Conservation (phyloP, 2,329 filamentous ascomycete species). For the Cercospora sp. region DNA sequence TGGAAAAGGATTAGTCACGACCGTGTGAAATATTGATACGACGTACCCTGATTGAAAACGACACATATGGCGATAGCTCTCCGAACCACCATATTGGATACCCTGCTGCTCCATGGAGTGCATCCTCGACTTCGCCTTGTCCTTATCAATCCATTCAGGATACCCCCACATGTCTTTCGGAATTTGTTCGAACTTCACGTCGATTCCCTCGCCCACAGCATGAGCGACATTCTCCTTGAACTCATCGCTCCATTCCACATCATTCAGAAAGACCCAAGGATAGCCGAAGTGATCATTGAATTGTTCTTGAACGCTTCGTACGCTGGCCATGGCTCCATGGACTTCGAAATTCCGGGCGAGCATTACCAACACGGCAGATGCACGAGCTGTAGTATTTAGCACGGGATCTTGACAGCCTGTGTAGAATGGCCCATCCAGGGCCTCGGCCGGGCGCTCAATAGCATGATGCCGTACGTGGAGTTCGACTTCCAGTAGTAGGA, state of each 20-base stretch:
- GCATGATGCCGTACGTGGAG: not conserved
- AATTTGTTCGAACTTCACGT: not conserved
- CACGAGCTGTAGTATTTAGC: not conserved
- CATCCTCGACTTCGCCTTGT: not conserved
- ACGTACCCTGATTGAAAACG: not conserved
- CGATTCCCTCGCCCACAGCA: not conserved
- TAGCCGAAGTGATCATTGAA: not conserved
- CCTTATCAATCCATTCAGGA: not conserved
- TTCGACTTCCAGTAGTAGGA: not conserved
- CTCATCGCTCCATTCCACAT: not conserved
- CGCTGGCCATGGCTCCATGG: not conserved
- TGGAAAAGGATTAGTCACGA: not conserved
- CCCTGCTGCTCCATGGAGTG: not conserved
- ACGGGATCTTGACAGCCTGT: not conserved
- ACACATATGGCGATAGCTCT: not conserved
- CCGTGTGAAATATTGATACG: not conserved
- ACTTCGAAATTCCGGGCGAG: not conserved
- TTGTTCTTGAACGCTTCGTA: not conserved
- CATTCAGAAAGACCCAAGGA: slow-evolving; percentile 1
- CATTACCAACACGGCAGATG: not conserved
- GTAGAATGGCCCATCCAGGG: not conserved
- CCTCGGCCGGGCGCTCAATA: not conserved
- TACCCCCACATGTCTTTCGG: not conserved
- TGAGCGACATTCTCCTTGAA: not conserved
- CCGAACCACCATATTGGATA: not conserved